Conservation (phyloP, 2,329 filamentous ascomycete species). For the Diaporthe sp. region DNA sequence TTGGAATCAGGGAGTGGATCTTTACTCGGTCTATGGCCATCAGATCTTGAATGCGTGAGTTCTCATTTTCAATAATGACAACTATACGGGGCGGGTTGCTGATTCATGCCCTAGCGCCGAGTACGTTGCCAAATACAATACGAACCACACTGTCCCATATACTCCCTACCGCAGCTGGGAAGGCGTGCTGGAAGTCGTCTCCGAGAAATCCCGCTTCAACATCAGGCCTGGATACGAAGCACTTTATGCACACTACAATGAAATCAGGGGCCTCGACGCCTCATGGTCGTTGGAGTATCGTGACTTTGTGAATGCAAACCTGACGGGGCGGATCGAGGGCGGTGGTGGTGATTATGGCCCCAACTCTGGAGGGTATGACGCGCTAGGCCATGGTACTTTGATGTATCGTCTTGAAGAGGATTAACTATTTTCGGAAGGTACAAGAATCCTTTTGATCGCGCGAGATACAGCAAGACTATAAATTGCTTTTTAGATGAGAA, state of each 20-base stretch:
- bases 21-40: neutral
- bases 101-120: constrained; percentile 47
- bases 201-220: neutral
- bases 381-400: neutral
- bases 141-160: constrained; percentile 58
- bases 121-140: constrained; percentile 58
- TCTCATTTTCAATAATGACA: neutral
- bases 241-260: neutral
- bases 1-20: constrained; percentile 12
- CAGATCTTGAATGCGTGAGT: constrained; percentile 3
- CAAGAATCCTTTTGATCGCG: neutral
- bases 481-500: neutral
- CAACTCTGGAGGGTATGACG: neutral
- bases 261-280: neutral
- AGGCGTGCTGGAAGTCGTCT: neutral
- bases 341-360: constrained; percentile 19
- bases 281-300: constrained; percentile 9
- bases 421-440: neutral
- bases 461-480: neutral
- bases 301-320: neutral
- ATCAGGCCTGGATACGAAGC: constrained; percentile 1
- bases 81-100: neutral
- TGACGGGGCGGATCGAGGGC: neutral
- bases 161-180: constrained; percentile 54
- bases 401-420: neutral